Base-by-base conservation (phyloP, 257 asterid species). In the Penstemon barbatus region DNA sequence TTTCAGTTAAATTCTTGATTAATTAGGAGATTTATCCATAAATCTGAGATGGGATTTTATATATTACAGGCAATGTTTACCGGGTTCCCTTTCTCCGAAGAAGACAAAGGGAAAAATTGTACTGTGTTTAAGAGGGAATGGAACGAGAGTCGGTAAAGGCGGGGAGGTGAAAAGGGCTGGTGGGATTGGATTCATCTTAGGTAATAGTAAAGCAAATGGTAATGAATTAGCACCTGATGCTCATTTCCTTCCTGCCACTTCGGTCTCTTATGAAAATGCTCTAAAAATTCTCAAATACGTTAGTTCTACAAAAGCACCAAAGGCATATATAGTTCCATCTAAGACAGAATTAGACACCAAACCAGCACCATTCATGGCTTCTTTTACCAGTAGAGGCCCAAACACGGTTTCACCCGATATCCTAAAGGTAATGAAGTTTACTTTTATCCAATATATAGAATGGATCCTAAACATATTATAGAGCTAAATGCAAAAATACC, bases 111-210 rank as follows among this genome's bases (percentile, higher is more conserved):
- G 99, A 37, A 93, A 90, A 75, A 90, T 93, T 58, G 78, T 93
- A 49, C 8, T 93, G 70, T 93, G 99, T 57, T 52, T 87, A 57
- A 79, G 96, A 78, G 96, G 96, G 49, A 79, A 75, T 9, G 99
- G 97, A 10, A 78, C 89, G 5, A 86, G 97, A 62, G 81, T 85
- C 6, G 91, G 89, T 6, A 93, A 87, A 54, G 99, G 96, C 15
- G 63, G 65, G 72, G 99, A 93, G 77, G 99, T 90, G 33, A 84
- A 84, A 79, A 87, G 96, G 65, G 96, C 92, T 1, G 97, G 96
- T 73, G 99, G 96, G 4, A 68, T 79, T 25, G 99, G 97, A 4
- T 81, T 62, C 78, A 80, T 93, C 37, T 72, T 90, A 46, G 97
- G 87, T 43, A 88, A 90, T 55, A 77, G 78, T 53, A 66, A 81